Evolutionary conservation across 768 basidiomycete species (phyloP).

Genomic region (Lentinula detonsa): DNA sequence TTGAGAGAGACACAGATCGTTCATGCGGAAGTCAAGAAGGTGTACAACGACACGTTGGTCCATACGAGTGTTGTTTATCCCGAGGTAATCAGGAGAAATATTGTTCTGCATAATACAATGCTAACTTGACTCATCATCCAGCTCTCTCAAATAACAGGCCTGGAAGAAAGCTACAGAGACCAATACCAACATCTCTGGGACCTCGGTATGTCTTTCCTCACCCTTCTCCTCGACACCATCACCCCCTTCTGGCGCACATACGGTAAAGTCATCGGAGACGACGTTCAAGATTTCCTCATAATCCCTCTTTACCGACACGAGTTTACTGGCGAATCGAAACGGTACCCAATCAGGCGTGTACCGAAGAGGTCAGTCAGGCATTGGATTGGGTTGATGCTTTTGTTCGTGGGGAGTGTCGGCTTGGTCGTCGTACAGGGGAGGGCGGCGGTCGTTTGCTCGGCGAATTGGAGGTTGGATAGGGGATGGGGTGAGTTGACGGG

Average conservation of each 20-base stretch:
- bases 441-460: slow-evolving; percentile 48
- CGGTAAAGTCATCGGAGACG: slow-evolving; percentile 76
- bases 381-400: slow-evolving; percentile 56
- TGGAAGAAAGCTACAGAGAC: slow-evolving; percentile 77
- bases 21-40: slow-evolving; percentile 52
- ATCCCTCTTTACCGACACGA: slow-evolving; percentile 81
- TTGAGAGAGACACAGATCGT: slow-evolving; percentile 48
- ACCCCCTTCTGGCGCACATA: slow-evolving; percentile 80
- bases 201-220: slow-evolving; percentile 71
- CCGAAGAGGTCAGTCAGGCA: slow-evolving; percentile 63
- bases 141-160: slow-evolving; percentile 63
- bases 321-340: slow-evolving; percentile 71
- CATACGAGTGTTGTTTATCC: slow-evolving; percentile 76
- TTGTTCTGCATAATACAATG: neutral
- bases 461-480: slow-evolving; percentile 40
- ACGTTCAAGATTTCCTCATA: slow-evolving; percentile 75
- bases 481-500: slow-evolving; percentile 8
- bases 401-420: slow-evolving; percentile 41
- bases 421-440: slow-evolving; percentile 51
- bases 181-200: slow-evolving; percentile 82
- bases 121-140: slow-evolving; percentile 18
- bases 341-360: slow-evolving; percentile 52
- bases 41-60: slow-evolving; percentile 59
- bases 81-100: slow-evolving; percentile 37
- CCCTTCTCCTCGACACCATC: slow-evolving; percentile 68